Evolutionary conservation across 2,329 filamentous ascomycete species (phyloP).

Genomic region (Pyrenophora tritici-repentis): DNA sequence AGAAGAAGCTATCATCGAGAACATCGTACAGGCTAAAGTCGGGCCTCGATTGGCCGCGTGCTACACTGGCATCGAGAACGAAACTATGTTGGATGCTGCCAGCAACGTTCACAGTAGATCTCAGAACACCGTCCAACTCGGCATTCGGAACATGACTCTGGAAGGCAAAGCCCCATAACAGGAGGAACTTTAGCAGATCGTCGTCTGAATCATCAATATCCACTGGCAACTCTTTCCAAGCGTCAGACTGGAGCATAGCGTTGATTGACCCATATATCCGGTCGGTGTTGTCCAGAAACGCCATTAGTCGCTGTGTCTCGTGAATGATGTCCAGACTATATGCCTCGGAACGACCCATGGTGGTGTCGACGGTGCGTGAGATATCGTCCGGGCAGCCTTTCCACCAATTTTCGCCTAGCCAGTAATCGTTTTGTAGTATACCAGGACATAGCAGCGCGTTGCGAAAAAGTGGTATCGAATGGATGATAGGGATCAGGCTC

Average conservation of each 20-base stretch:
- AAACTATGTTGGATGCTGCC: constrained; percentile 29
- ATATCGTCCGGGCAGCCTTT: constrained; percentile 59
- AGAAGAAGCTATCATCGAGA: constrained; percentile 57
- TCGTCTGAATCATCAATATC: constrained; percentile 39
- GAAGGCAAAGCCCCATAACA: constrained; percentile 56
- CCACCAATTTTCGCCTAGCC: constrained; percentile 65
- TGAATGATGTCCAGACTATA: constrained; percentile 53
- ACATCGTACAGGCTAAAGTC: constrained; percentile 58
- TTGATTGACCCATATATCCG: constrained; percentile 64
- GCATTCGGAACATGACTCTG: constrained; percentile 49
- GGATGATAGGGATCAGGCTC: constrained; percentile 64
- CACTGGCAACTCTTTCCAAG: constrained; percentile 31
- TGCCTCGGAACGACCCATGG: constrained; percentile 34
- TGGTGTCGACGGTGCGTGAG: constrained; percentile 56
- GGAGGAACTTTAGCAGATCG: constrained; percentile 53
- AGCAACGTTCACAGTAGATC: constrained; percentile 49
- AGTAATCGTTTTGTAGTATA: constrained; percentile 56
- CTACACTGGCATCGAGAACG: constrained; percentile 35
- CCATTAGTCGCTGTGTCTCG: constrained; percentile 66
- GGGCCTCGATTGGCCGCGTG: constrained; percentile 23
- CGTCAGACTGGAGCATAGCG: constrained; percentile 53
- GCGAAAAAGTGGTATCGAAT: constrained; percentile 63
- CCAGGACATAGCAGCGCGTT: constrained; percentile 60
- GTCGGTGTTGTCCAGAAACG: constrained; percentile 62
- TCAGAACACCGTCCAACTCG: constrained; percentile 51